Evolutionary conservation across 192 early-diverging fungal species (phyloP).

Genomic region (Rhizoclosmatium sp.): DNA sequence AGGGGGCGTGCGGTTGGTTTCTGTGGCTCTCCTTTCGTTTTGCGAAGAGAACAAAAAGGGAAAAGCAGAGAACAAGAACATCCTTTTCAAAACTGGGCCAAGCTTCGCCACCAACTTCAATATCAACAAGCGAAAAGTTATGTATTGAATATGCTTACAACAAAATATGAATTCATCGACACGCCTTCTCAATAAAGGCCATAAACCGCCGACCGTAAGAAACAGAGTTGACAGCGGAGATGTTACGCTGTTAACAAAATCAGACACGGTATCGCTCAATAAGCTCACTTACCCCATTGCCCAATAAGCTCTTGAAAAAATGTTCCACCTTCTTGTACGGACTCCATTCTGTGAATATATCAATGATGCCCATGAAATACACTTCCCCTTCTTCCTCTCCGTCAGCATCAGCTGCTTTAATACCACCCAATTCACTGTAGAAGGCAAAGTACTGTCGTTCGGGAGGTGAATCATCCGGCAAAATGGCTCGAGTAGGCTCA

Average conservation of each 20-base stretch:
- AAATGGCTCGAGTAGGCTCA: constrained; percentile 19
- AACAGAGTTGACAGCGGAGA: constrained; percentile 85
- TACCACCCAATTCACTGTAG: constrained; percentile 91
- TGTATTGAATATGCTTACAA: background rate
- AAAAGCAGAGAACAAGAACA: background rate
- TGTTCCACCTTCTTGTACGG: constrained; percentile 88
- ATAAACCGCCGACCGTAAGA: constrained; percentile 90
- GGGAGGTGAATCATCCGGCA: constrained; percentile 33
- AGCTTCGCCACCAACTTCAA: background rate
- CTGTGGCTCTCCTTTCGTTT: background rate
- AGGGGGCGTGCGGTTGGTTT: too few relatives aligned
- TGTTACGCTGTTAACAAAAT: constrained; percentile 45
- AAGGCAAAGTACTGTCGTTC: constrained; percentile 79
- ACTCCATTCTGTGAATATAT: constrained; percentile 97
- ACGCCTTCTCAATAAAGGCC: constrained; percentile 74
- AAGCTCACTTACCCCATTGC: constrained; percentile 67
- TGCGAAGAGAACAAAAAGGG: background rate
- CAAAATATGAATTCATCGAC: too few relatives aligned
- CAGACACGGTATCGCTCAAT: background rate
- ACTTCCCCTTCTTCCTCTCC: constrained; percentile 69
- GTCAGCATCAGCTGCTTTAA: constrained; percentile 72
- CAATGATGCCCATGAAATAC: constrained; percentile 97
- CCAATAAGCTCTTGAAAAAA: constrained; percentile 84
- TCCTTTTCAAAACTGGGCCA: background rate
- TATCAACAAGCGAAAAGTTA: background rate